phyloP scores from a whole-genome alignment of 2,329 filamentous ascomycete genomes.

The Cryoendolithus antarcticus region DNA sequence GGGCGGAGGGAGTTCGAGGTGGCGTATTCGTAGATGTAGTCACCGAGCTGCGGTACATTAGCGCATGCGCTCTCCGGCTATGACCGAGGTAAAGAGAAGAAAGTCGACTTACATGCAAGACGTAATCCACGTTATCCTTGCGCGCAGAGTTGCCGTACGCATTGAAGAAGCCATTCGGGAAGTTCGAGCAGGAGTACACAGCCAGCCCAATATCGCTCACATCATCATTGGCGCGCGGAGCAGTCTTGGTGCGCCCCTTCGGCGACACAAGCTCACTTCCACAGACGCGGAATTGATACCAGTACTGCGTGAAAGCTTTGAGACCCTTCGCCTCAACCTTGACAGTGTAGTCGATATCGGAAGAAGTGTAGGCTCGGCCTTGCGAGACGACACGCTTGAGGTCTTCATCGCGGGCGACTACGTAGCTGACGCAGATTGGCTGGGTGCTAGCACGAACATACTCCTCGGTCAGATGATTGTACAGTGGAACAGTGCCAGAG shows the following conservation, averaged over 20 bases:
- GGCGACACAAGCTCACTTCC: constrained; percentile 13
- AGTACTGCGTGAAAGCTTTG: constrained; percentile 16
- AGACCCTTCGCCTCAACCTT: constrained; percentile 16
- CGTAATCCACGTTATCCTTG: constrained; percentile 28
- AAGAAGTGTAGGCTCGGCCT: constrained; percentile 16
- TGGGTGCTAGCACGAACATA: constrained; percentile 13
- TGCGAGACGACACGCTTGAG: constrained; percentile 9
- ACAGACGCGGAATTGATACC: constrained; percentile 17
- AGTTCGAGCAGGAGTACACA: constrained; percentile 18
- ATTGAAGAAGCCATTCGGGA: constrained; percentile 17
- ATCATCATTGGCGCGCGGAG: constrained; percentile 13
- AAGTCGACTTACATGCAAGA: constrained; percentile 13
- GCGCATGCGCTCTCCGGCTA: constrained; percentile 12
- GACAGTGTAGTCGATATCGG: constrained; percentile 18
- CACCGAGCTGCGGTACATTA: constrained; percentile 21
- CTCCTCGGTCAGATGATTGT: constrained; percentile 14
- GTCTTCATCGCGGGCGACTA: constrained; percentile 8
- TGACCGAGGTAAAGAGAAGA: neutral
- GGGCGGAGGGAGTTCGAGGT: constrained; percentile 20
- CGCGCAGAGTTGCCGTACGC: constrained; percentile 16
- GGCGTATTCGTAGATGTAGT: constrained; percentile 33
- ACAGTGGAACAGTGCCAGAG: constrained; percentile 13
- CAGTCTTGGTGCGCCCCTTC: constrained; percentile 17
- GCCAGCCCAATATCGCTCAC: constrained; percentile 13
- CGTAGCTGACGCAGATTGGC: constrained; percentile 14